Evolutionary conservation across 1,284 basidiomycete genomes (phyloP).

Genomic region (Fomitiporia mediterranea): DNA sequence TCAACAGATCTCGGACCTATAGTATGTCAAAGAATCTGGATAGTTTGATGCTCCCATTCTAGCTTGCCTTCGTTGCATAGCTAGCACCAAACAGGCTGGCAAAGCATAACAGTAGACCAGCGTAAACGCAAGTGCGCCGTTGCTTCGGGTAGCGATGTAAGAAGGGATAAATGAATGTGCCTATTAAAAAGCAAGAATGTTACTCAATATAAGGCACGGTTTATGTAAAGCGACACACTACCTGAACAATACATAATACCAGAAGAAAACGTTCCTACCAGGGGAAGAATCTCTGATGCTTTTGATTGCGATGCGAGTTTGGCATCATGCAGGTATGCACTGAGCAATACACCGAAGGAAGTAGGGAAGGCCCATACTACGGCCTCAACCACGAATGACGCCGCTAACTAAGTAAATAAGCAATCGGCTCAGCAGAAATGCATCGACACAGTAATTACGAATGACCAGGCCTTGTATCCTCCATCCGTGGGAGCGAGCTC

Average conservation of each 20-base stretch:
- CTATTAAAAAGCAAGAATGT: too few species aligned
- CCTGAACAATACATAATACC: constrained; percentile 35
- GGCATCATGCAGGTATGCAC: constrained; percentile 32
- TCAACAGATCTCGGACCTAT: constrained; percentile 32
- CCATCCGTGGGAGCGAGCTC: constrained; percentile 31
- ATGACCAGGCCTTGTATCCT: constrained; percentile 33
- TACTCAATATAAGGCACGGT: too few species aligned
- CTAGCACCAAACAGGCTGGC: constrained; percentile 34
- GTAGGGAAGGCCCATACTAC: constrained; percentile 38
- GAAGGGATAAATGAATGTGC: constrained; percentile 24
- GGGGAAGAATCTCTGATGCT: constrained; percentile 31
- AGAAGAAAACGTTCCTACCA: constrained; percentile 32
- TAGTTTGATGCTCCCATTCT: background rate
- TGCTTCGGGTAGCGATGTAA: constrained; percentile 31
- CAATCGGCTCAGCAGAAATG: too few species aligned
- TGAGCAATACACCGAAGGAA: constrained; percentile 33
- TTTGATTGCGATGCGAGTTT: constrained; percentile 26
- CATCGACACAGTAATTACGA: too few species aligned
- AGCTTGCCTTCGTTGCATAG: constrained; percentile 30
- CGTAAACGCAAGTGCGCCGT: constrained; percentile 29
- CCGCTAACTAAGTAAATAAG: constrained; percentile 27
- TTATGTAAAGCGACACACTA: too few species aligned
- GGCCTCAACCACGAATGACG: constrained; percentile 34
- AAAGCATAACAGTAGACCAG: constrained; percentile 30
- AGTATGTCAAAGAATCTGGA: background rate